Evolutionary conservation across 2,329 filamentous ascomycete species (phyloP).

Genomic region (Trichocomaceae sp.): DNA sequence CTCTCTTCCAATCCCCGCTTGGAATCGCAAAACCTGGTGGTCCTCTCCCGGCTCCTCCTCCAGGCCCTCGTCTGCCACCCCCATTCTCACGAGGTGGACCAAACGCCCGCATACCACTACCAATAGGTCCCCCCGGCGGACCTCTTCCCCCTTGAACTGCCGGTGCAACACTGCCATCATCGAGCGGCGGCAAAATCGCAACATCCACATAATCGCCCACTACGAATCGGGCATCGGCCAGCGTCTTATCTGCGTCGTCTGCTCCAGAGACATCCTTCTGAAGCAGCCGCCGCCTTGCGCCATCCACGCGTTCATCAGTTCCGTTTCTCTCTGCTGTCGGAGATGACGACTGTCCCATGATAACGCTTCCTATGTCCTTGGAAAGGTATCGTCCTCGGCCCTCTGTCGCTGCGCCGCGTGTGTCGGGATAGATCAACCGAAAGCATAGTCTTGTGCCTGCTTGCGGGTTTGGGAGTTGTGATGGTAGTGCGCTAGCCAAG

Average conservation of each 20-base stretch:
- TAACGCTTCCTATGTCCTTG: constrained; percentile 75
- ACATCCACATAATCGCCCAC: constrained; percentile 85
- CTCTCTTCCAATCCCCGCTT: constrained; percentile 44
- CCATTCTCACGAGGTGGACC: constrained; percentile 38
- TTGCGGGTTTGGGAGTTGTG: constrained; percentile 63
- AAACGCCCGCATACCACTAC: constrained; percentile 36
- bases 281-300: constrained; percentile 32
- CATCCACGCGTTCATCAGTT: constrained; percentile 29
- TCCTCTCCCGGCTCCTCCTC: constrained; percentile 28
- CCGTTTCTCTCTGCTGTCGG: constrained; percentile 31
- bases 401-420: constrained; percentile 39
- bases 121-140: constrained; percentile 38
- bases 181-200: constrained; percentile 67
- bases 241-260: constrained; percentile 63
- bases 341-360: constrained; percentile 51
- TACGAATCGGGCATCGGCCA: constrained; percentile 72
- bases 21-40: constrained; percentile 36
- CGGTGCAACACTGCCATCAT: constrained; percentile 67
- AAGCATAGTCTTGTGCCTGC: constrained; percentile 82
- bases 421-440: constrained; percentile 77
- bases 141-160: constrained; percentile 42
- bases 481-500: constrained; percentile 61
- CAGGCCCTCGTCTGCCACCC: constrained; percentile 27
- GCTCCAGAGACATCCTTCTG: constrained; percentile 34
- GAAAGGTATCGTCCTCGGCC: constrained; percentile 60